These are phyloP conservation scores for Tricholoma sp. DNA, from an alignment of 768 basidiomycete genomes.

Conservation along the genomic window DNA sequence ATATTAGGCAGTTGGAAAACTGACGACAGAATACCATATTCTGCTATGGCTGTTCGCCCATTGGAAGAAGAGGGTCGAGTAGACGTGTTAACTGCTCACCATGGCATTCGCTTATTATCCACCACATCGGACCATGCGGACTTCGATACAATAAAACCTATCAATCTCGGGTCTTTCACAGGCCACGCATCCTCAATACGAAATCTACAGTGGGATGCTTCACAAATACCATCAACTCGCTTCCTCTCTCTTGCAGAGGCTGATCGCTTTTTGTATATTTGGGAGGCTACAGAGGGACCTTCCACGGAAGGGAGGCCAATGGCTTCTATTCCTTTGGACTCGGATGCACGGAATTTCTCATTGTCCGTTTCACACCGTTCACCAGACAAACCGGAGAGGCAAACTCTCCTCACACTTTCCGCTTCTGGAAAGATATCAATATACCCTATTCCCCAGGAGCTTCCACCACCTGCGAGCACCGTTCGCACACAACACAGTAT, in stretches of 20 bases:
- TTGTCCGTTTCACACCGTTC: conserved; percentile 24
- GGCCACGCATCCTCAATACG: conserved; percentile 61
- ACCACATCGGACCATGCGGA: conserved; percentile 18
- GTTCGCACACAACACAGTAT: conserved; percentile 41
- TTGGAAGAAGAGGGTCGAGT: conserved; percentile 29
- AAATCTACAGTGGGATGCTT: conserved; percentile 46
- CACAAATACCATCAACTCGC: conserved; percentile 32
- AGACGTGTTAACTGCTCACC: conserved; percentile 54
- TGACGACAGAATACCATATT: conserved; percentile 55
- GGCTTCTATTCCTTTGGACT: conserved; percentile 60
- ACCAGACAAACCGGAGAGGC: conserved; percentile 19
- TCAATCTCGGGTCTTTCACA: conserved; percentile 47
- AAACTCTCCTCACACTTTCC: conserved; percentile 49
- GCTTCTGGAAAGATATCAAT: conserved; percentile 56
- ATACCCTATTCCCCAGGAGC: conserved; percentile 46
- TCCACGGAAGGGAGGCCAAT: conserved; percentile 45
- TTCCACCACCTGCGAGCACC: conserved; percentile 32
- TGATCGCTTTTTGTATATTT: conserved; percentile 59
- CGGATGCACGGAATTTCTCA: conserved; percentile 48
- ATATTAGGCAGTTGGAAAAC: conserved; percentile 48
- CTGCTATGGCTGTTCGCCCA: conserved; percentile 44
- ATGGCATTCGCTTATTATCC: conserved; percentile 52
- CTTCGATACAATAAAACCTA: conserved; percentile 36
- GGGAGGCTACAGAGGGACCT: conserved; percentile 44
- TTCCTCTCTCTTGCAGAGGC: conserved; percentile 59